Evolutionary conservation across 2,329 filamentous ascomycete species (phyloP), one percentile per base, ranked within the genome.

Genomic region (Pseudogymnoascus sp.): DNA sequence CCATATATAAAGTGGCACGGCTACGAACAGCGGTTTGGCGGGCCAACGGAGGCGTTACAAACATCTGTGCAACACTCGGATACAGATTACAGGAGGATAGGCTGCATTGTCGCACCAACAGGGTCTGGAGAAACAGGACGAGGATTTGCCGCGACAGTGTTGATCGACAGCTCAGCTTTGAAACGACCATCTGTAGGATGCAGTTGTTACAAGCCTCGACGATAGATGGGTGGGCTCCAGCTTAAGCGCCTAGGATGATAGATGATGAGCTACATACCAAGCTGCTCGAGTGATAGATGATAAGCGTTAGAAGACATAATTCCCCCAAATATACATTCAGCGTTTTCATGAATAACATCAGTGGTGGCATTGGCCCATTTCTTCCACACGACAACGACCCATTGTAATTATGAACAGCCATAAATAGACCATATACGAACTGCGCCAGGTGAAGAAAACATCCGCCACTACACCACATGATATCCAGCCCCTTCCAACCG

Each of bases 381-480:
- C 14, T 4, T 55, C 22, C 49, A 55, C 49, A 33, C 12, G 49
- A 55, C 49, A 55, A 55, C 8, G 49, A 55, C 33, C 49, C 25
- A 55, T 55, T 55, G 49, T 55, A 19, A 55, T 55, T 55, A 55
- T 33, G 49, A 55, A 55, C 28, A 55, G 49, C 28, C 16, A 12
- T 22, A 55, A 55, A 55, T 55, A 55, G 49, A 55, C 49, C 28
- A 33, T 55, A 19, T 55, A 55, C 49, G 49, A 55, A 33, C 49
- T 55, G 28, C 49, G 49, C 49, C 49, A 55, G 49, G 49, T 55
- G 49, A 55, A 55, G 49, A 55, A 55, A 55, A 33, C 49, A 33
- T 55, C 49, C 49, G 49, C 49, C 49, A 55, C 49, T 33, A 33
- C 16, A 55, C 49, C 28, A 30, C n/a, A 33, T 55, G 49, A 55